Evolutionary conservation across 306 rosid genomes (phyloP), one percentile per base, ranked within the genome.

Genomic region (Acmispon strigosus): DNA sequence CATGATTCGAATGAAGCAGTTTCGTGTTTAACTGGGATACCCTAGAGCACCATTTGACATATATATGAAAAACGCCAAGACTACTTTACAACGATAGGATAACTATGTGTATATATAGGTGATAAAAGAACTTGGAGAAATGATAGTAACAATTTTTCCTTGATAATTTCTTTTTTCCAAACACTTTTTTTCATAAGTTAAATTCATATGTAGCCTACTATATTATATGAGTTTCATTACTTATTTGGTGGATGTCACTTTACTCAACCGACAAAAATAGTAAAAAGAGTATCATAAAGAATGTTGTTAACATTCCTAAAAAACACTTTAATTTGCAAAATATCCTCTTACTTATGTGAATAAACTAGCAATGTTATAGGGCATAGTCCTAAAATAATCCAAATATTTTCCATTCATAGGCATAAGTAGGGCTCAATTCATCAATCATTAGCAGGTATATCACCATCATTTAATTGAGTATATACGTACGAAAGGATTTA

Each of bases 11-110:
- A 65, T 73, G 19, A 9, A 61, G 68, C 1, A 41, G 76, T 79
- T 74, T 74, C 69, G 76, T 79, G 75, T 59, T 32, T 42, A 17
- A 19, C 9, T 10, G 10, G 60, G 52, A 34, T 53, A 45, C 66
- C 65, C 0, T 12, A 64, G 34, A 48, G 12, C 53, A 10, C 17
- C 62, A 45, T 24, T 65, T 58, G 32, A 29, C 47, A 1, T 22
- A 58, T 49, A 1, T 22, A 58, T 49, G 43, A 22, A 32, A 17
- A 17, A 60, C 2, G 65, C 15, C 51, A 62, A 39, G 11, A 39
- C 43, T 39, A 39, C 43, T 8, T 39, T 8, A 19, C 52, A 42
- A 19, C 13, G 39, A 63, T 39, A 20, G 50, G 20, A 45, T 37
- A 15, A 14, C 36, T 59, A 36, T 19, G 16, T 37, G 39, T 17